phyloP scores from a whole-genome alignment of 345 rosid genomes.

The Acer yangbiense region DNA sequence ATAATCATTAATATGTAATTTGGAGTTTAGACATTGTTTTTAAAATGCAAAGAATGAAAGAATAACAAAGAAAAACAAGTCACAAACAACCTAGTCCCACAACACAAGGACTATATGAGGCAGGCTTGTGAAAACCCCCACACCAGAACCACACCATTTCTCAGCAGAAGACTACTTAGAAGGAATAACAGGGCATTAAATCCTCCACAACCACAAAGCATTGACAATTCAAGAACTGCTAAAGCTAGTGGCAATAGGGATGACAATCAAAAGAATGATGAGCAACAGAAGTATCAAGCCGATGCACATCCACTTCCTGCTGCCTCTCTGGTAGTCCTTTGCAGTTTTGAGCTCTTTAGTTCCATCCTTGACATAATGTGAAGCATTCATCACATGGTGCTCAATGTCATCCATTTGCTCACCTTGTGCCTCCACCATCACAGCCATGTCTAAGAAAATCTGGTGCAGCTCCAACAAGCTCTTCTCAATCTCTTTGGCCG shows the following conservation, averaged over 20 bases:
- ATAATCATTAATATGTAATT: not conserved
- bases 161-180: slow-evolving; percentile 19
- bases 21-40: not conserved
- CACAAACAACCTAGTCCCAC: slow-evolving; percentile 20
- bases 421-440: slow-evolving; percentile 92
- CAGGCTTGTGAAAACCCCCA: not conserved
- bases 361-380: slow-evolving; percentile 81
- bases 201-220: slow-evolving; percentile 25
- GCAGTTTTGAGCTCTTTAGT: slow-evolving; percentile 73
- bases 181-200: slow-evolving; percentile 45
- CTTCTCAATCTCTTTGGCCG: slow-evolving; percentile 92
- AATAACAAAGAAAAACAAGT: slow-evolving; percentile 8
- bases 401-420: slow-evolving; percentile 95
- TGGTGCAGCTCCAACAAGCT: slow-evolving; percentile 93
- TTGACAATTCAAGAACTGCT: slow-evolving; percentile 58
- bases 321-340: slow-evolving; percentile 64
- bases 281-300: slow-evolving; percentile 67
- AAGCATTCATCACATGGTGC: slow-evolving; percentile 83
- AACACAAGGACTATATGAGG: slow-evolving; percentile 22
- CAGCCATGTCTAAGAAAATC: slow-evolving; percentile 92
- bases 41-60: not conserved
- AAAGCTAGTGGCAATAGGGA: slow-evolving; percentile 77
- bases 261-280: slow-evolving; percentile 63
- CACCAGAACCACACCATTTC: not conserved
- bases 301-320: slow-evolving; percentile 82